A percentile compares a stretch with the other conserved stretches of the same genome.
Evolutionary conservation across 2,329 filamentous ascomycete species (phyloP).

Genomic region (Epichloe sibirici): DNA sequence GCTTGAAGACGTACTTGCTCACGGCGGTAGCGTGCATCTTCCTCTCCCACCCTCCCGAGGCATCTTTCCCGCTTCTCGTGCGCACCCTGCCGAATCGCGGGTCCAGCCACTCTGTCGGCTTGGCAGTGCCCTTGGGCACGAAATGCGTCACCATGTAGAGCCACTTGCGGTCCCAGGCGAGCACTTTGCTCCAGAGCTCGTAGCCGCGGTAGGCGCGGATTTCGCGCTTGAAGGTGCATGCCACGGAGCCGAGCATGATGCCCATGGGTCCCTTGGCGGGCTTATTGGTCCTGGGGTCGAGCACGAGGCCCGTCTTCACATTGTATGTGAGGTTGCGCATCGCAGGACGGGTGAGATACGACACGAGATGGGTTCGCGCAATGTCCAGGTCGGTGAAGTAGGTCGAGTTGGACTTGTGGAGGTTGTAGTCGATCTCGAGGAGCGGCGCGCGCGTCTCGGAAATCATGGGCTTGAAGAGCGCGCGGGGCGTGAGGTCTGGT

Average conservation of each 20-base stretch:
- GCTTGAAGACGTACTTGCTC: slow-evolving; percentile 74
- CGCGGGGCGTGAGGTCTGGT: slow-evolving; percentile 40
- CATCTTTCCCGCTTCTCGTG: slow-evolving; percentile 25
- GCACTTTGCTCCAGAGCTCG: slow-evolving; percentile 60
- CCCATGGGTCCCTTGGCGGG: slow-evolving; percentile 41
- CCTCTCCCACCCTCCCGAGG: slow-evolving; percentile 39
- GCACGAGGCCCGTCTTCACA: slow-evolving; percentile 26
- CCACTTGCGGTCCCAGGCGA: slow-evolving; percentile 75
- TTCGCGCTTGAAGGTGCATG: slow-evolving; percentile 62
- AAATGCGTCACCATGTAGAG: slow-evolving; percentile 66
- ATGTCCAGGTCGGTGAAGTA: slow-evolving; percentile 84
- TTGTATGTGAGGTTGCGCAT: slow-evolving; percentile 10
- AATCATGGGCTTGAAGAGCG: slow-evolving; percentile 62
- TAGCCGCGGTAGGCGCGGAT: slow-evolving; percentile 57
- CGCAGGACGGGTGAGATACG: slow-evolving; percentile 47
- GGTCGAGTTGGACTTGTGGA: slow-evolving; percentile 73
- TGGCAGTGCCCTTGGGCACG: slow-evolving; percentile 47
- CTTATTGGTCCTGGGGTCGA: slow-evolving; percentile 33
- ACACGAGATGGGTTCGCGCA: slow-evolving; percentile 68
- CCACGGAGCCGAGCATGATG: slow-evolving; percentile 60
- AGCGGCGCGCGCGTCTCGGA: slow-evolving; percentile 54
- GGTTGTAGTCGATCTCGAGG: slow-evolving; percentile 75
- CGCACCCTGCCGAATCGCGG: slow-evolving; percentile 29
- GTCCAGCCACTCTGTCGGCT: slow-evolving; percentile 41
- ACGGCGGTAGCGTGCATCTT: slow-evolving; percentile 60